Conservation (phyloP, 2,329 filamentous ascomycete genomes). For the Akanthomyces uredinophilus region DNA sequence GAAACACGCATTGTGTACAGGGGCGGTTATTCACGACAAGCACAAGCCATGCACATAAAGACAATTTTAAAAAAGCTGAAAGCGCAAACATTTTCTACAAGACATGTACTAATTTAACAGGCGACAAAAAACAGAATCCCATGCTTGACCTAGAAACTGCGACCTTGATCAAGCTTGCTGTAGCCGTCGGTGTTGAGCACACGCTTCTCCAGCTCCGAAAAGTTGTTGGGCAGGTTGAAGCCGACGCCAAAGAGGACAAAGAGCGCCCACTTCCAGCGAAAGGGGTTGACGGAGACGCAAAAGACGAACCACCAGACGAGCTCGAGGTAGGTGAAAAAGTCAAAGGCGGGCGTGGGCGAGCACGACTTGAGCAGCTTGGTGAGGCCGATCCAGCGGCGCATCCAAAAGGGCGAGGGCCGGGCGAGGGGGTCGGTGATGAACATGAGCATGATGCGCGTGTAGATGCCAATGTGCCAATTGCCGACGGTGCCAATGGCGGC, state of each 20-base stretch:
- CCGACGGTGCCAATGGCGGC: slow-evolving; percentile 77
- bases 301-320: slow-evolving; percentile 83
- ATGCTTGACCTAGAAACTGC: slow-evolving; percentile 16
- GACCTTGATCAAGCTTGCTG: slow-evolving; percentile 18
- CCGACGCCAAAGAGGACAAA: slow-evolving; percentile 80
- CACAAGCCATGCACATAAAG: no score
- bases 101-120: no score
- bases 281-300: slow-evolving; percentile 73
- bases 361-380: slow-evolving; percentile 64
- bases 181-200: slow-evolving; percentile 49
- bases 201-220: slow-evolving; percentile 62
- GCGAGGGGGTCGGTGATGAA: slow-evolving; percentile 76
- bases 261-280: slow-evolving; percentile 83
- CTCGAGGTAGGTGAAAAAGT: slow-evolving; percentile 87
- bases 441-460: slow-evolving; percentile 81
- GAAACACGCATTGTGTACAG: no score
- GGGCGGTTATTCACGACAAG: no score
- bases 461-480: slow-evolving; percentile 87
- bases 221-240: slow-evolving; percentile 55
- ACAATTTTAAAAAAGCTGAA: no score
- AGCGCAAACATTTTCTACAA: no score
- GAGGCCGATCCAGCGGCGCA: slow-evolving; percentile 84
- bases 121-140: no score
- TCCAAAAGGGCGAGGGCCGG: slow-evolving; percentile 65
- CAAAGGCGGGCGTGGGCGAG: slow-evolving; percentile 71